Evolutionary conservation across 208 protist species (phyloP), one percentile per base, ranked within the genome.

Genomic region (Plasmodiophora brassicae): DNA sequence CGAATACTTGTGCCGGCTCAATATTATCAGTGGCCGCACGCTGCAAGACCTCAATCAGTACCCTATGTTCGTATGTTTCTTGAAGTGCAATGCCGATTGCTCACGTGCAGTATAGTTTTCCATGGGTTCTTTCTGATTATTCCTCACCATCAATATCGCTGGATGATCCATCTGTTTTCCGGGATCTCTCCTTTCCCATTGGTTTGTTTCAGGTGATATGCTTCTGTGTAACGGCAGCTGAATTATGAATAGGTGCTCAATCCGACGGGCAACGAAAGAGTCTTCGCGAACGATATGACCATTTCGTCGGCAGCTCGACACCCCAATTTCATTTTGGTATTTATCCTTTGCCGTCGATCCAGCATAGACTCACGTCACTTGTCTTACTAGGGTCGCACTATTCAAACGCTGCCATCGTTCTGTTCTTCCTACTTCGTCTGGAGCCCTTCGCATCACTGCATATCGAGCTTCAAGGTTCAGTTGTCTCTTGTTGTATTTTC

Each of bases 21-120:
- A 99, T 92, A 94, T 95, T 0, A 91, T 99, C 50, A 95, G 96
- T 25, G 97, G 98, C 0, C 93, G 98, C 38, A 96, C 96, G 0
- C 92, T 97, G 88, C 98, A 98, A 91, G 98, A 99, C 94, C 90
- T 99, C 36, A 97, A 95, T 5, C 97, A 99, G 93, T 99, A 99
- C 92, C 97, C 98, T 8, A 95, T 99, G 5, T 98, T 99, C 88
- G 97, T 97, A 25, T 99, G 0, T 78, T 65, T 71, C 0, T 71
- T 78, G 0, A 1, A 41, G 39, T 45, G 25, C 39, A 46, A 8
- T 71, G 36, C 22, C 53, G 20, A 71, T 43, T 87, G 85, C 35
- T 87, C 0, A 14, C 53, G 10, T n/a, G 20, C 78, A 32, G 1
- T 1, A 25, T 36, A 32, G 41, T 38, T 84, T 92, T 36, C 91